A percentile compares a stretch with the other conserved stretches of the same genome.
These are phyloP conservation scores for Rhodomyrtus psidioides DNA, from an alignment of 441 rosid genomes.

Conservation along the genomic window DNA sequence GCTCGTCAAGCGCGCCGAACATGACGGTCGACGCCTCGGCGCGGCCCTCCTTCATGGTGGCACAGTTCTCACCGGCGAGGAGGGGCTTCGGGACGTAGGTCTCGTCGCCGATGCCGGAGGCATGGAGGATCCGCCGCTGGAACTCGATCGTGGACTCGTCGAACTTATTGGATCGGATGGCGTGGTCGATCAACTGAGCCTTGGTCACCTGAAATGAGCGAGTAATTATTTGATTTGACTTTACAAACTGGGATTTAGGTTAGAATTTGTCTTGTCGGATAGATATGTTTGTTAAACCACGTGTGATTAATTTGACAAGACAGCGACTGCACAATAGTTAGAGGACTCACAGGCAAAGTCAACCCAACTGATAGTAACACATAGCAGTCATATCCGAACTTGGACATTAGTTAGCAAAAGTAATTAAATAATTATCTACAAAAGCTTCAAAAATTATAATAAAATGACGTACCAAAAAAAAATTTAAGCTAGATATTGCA, in stretches of 20 bases:
- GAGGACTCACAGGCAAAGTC: too few species aligned
- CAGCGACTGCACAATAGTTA: too few species aligned
- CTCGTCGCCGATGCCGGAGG: slow-evolving; percentile 83
- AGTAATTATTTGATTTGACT: not conserved
- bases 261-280: not conserved
- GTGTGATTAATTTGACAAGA: too few species aligned
- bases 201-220: slow-evolving; percentile 40
- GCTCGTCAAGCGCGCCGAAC: slow-evolving; percentile 83
- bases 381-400: not conserved
- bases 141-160: slow-evolving; percentile 52
- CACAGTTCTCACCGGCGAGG: slow-evolving; percentile 37
- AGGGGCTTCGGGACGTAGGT: slow-evolving; percentile 66
- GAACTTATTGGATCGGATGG: slow-evolving; percentile 48
- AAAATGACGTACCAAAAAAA: not conserved
- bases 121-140: slow-evolving; percentile 49
- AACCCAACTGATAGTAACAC: too few species aligned
- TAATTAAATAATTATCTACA: too few species aligned
- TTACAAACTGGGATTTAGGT: not conserved
- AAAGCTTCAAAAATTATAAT: not conserved
- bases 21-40: slow-evolving; percentile 72
- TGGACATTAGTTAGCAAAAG: not conserved
- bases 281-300: too few species aligned
- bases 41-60: slow-evolving; percentile 87
- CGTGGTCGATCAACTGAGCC: slow-evolving; percentile 54
- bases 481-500: not conserved